Percentiles rank a stretch among this genome's conserved stretches.
These are phyloP conservation scores for Cercis canadensis DNA, from an alignment of 306 rosid species.

Conservation along the genomic window DNA sequence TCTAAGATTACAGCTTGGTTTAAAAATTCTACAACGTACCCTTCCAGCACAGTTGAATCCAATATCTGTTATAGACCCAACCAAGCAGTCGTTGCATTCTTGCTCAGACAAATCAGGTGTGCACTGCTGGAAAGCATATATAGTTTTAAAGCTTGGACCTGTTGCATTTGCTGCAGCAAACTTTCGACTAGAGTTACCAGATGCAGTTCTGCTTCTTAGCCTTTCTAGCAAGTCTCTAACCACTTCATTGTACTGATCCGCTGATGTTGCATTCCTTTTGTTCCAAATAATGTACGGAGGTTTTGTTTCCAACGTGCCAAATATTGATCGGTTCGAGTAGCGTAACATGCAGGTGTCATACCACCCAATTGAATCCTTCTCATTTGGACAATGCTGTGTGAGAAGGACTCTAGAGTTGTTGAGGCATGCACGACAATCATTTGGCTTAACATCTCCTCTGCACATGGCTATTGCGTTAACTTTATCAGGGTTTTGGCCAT, in stretches of 20 bases:
- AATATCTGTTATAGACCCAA: fast-evolving
- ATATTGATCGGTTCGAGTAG: slow-evolving; percentile 39
- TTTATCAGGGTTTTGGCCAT: slow-evolving; percentile 33
- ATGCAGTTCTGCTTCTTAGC: neutral
- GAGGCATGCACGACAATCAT: slow-evolving; percentile 46
- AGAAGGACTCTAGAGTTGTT: slow-evolving; percentile 23
- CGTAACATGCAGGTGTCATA: slow-evolving; percentile 41
- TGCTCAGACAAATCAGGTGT: slow-evolving; percentile 36
- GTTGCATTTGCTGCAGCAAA: slow-evolving; percentile 12
- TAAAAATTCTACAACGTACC: neutral
- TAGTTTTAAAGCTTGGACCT: neutral
- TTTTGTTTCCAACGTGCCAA: neutral
- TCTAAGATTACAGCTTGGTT: slow-evolving; percentile 31
- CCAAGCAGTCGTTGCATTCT: slow-evolving; percentile 38
- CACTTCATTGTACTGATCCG: neutral
- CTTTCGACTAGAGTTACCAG: slow-evolving; percentile 30
- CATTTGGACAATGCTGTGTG: slow-evolving; percentile 37
- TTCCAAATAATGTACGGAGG: neutral
- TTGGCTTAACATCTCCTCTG: slow-evolving; percentile 46
- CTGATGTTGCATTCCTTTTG: neutral
- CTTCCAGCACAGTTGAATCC: slow-evolving; percentile 3
- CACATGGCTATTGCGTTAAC: slow-evolving; percentile 44
- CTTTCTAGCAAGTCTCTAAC: neutral
- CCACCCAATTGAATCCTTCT: slow-evolving; percentile 52
- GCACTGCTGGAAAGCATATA: slow-evolving; percentile 45